Evolutionary conservation across 805 yeast species (phyloP).

Genomic region (Candida endomychidarum): DNA sequence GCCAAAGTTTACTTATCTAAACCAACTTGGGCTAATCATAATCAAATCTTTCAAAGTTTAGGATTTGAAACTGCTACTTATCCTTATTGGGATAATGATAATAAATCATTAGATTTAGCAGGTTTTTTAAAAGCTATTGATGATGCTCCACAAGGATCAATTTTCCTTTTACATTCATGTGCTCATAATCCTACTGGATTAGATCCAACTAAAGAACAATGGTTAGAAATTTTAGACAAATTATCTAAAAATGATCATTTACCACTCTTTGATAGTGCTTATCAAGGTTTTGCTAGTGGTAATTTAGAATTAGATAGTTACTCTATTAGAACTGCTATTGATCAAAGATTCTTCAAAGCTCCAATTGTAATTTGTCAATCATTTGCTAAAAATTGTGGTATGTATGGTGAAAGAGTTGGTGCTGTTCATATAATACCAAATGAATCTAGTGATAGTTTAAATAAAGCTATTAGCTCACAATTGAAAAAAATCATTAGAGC

Average conservation of each 20-base stretch:
- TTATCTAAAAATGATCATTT: slow-evolving; percentile 64
- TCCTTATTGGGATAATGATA: slow-evolving; percentile 80
- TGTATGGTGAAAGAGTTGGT: slow-evolving; percentile 97
- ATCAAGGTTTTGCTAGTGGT: slow-evolving; percentile 97
- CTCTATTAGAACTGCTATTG: slow-evolving; percentile 69
- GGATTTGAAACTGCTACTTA: slow-evolving; percentile 70
- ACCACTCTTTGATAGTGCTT: slow-evolving; percentile 89
- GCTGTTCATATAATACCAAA: slow-evolving; percentile 77
- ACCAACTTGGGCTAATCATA: slow-evolving; percentile 99
- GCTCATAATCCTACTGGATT: slow-evolving; percentile 98
- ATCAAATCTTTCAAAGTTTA: slow-evolving; percentile 69
- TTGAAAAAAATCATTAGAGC: slow-evolving; percentile 73
- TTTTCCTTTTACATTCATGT: slow-evolving; percentile 86
- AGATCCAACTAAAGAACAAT: slow-evolving; percentile 82
- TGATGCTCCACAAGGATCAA: slow-evolving; percentile 69
- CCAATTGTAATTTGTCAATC: slow-evolving; percentile 78
- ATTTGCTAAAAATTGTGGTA: slow-evolving; percentile 93
- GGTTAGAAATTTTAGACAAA: slow-evolving; percentile 68
- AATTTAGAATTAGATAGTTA: slow-evolving; percentile 79
- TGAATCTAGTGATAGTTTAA: slow-evolving; percentile 35
- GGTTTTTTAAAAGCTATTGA: slow-evolving; percentile 66
- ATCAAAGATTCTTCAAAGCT: slow-evolving; percentile 26
- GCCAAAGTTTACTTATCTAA: slow-evolving; percentile 65
- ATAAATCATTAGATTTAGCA: slow-evolving; percentile 68
- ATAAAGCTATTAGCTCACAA: slow-evolving; percentile 68